phyloP scores from a whole-genome alignment of 345 rosid species.

The Rhizophora mangle region DNA sequence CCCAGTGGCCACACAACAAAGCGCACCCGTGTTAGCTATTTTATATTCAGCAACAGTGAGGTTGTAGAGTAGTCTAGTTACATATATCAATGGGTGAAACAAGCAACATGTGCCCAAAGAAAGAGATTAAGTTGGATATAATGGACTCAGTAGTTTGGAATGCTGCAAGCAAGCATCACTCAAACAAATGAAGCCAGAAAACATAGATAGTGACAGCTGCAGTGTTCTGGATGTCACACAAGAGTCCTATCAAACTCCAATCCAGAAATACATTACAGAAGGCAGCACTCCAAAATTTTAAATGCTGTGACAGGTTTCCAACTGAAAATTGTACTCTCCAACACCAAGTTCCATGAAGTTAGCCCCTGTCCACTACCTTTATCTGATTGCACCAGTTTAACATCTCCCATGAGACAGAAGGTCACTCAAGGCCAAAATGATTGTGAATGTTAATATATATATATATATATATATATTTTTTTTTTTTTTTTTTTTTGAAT shows the following conservation, averaged over 20 bases:
- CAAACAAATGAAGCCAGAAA: constrained; percentile 7
- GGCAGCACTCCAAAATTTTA: background rate
- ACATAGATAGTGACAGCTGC: constrained; percentile 16
- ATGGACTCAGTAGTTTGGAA: background rate
- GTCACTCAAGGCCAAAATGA: background rate
- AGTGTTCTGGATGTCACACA: background rate
- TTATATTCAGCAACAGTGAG: constrained; percentile 34
- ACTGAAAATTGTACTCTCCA: background rate
- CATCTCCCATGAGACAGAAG: constrained; percentile 1
- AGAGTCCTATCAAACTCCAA: constrained; percentile 11
- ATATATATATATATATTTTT: no score
- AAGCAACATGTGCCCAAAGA: constrained; percentile 16
- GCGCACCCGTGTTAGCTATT: constrained; percentile 89
- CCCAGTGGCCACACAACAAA: constrained; percentile 96
- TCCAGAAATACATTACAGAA: background rate
- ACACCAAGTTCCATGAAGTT: constrained; percentile 7
- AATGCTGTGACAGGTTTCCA: background rate
- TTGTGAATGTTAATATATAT: background rate
- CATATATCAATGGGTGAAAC: constrained; percentile 11
- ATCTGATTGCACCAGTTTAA: constrained; percentile 15
- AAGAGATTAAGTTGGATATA: constrained; percentile 10
- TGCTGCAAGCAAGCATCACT: constrained; percentile 6
- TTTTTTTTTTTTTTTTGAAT: background rate
- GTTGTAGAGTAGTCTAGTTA: constrained; percentile 16
- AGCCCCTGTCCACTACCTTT: constrained; percentile 9